phyloP scores from a whole-genome alignment of 1,284 basidiomycete genomes.

The Moesziomyces aphidis region DNA sequence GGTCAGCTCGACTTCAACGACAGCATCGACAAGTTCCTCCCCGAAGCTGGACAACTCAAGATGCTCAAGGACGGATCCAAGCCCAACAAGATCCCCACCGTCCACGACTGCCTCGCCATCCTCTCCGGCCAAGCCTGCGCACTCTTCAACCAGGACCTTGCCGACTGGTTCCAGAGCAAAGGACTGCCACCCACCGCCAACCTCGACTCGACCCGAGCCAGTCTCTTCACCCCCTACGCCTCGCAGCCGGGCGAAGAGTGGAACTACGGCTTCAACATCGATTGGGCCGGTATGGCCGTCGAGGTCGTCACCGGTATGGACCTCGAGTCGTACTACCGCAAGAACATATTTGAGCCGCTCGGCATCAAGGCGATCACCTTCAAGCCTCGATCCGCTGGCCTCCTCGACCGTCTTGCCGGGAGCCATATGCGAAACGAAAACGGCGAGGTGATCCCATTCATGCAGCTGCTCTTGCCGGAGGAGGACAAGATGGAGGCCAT shows the following conservation, averaged over 20 bases:
- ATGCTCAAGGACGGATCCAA: slow-evolving; percentile 33
- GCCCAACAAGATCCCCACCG: slow-evolving; percentile 46
- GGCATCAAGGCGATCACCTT: slow-evolving; percentile 54
- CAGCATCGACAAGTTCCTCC: slow-evolving; percentile 45
- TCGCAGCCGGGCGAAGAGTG: slow-evolving; percentile 50
- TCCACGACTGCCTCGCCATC: slow-evolving; percentile 29
- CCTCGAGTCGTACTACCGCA: slow-evolving; percentile 52
- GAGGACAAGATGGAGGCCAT: slow-evolving; percentile 47
- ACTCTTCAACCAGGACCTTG: slow-evolving; percentile 47
- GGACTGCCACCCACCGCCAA: slow-evolving; percentile 16
- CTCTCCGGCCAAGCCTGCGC: slow-evolving; percentile 32
- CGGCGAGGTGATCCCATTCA: slow-evolving; percentile 15
- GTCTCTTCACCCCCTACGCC: slow-evolving; percentile 36
- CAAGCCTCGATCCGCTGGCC: slow-evolving; percentile 17
- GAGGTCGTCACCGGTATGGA: slow-evolving; percentile 45
- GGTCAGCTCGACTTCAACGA: slow-evolving; percentile 59
- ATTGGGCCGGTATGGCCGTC: slow-evolving; percentile 51
- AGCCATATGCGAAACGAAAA: slow-evolving; percentile 13
- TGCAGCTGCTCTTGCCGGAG: slow-evolving; percentile 19
- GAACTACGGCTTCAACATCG: slow-evolving; percentile 50
- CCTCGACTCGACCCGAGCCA: slow-evolving; percentile 13
- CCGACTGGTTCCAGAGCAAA: slow-evolving; percentile 26
- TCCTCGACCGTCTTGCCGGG: slow-evolving; percentile 18
- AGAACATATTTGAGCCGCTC: slow-evolving; percentile 57
- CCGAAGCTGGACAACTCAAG: slow-evolving; percentile 55